Conservation (phyloP, 2,329 filamentous ascomycete species). For the Lachnellula occidentalis region DNA sequence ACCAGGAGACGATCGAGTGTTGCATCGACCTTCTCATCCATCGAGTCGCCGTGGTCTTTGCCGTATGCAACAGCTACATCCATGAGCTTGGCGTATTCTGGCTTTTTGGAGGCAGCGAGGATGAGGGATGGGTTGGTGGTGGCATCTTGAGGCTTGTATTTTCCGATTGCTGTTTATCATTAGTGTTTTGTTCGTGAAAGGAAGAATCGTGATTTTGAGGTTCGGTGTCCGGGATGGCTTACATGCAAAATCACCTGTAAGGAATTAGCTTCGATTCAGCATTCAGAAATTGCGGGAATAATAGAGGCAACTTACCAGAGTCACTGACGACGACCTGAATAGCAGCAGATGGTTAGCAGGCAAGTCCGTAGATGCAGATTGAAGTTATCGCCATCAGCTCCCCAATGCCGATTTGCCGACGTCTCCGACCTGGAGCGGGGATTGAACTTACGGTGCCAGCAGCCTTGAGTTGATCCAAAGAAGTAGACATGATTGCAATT, state of each 20-base stretch:
- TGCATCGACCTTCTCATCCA: slow-evolving; percentile 81
- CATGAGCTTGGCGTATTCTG: slow-evolving; percentile 90
- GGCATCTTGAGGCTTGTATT: slow-evolving; percentile 99
- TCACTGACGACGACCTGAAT: slow-evolving; percentile 87
- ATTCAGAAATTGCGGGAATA: slow-evolving; percentile 1
- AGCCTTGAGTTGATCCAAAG: slow-evolving; percentile 96
- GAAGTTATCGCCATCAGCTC: slow-evolving; percentile 9
- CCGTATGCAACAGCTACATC: slow-evolving; percentile 79
- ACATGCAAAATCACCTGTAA: slow-evolving; percentile 70
- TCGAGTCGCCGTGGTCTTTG: slow-evolving; percentile 63
- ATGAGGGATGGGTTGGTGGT: slow-evolving; percentile 99
- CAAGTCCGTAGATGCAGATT: background rate
- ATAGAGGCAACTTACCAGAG: slow-evolving; percentile 61
- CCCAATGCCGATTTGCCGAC: slow-evolving; percentile 7
- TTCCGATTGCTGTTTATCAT: slow-evolving; percentile 69
- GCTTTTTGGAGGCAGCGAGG: slow-evolving; percentile 95
- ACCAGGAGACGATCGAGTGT: slow-evolving; percentile 92
- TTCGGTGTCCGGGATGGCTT: slow-evolving; percentile 37
- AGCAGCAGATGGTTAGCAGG: slow-evolving; percentile 18
- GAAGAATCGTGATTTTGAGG: background rate
- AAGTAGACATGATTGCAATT: slow-evolving; percentile 62
- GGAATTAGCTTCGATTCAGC: slow-evolving; percentile 14
- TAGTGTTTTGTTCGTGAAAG: slow-evolving; percentile 10
- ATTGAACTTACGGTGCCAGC: slow-evolving; percentile 77
- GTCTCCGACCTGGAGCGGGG: slow-evolving; percentile 20